Evolutionary conservation across 768 basidiomycete genomes (phyloP).

Genomic region (Tubosaeta sp.): DNA sequence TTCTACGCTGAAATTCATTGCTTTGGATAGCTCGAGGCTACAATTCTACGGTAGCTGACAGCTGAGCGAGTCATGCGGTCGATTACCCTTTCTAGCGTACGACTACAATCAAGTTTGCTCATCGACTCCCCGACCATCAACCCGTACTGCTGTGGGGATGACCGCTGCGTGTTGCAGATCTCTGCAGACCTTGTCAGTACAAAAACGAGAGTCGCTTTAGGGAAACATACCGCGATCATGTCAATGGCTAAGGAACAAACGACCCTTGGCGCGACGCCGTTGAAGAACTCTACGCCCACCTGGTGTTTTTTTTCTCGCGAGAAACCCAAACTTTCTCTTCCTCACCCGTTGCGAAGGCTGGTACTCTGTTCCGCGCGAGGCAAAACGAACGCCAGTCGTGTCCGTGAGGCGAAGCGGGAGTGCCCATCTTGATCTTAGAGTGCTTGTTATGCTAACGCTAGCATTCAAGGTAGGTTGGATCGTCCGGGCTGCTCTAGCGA

Average conservation of each 20-base stretch:
- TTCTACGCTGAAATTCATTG: conserved; percentile 63
- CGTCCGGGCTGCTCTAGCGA: conserved; percentile 21
- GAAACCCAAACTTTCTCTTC: conserved; percentile 91
- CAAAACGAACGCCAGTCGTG: conserved; percentile 42
- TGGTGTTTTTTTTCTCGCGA: conserved; percentile 65
- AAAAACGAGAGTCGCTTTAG: background rate
- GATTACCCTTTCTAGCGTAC: conserved; percentile 21
- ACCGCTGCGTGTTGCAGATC: background rate
- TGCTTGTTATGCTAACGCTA: conserved; percentile 9
- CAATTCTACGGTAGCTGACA: background rate
- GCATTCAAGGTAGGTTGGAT: conserved; percentile 15
- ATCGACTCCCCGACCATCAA: background rate
- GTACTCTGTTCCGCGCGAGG: conserved; percentile 82
- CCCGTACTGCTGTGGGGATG: background rate
- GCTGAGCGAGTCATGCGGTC: conserved; percentile 10
- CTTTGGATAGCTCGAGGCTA: too few species aligned
- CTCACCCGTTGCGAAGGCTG: conserved; percentile 94
- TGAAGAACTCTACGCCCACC: conserved; percentile 70
- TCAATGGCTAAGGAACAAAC: conserved; percentile 79
- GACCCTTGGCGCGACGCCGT: conserved; percentile 68
- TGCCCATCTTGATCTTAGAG: conserved; percentile 22
- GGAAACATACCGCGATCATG: conserved; percentile 9
- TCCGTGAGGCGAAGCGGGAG: conserved; percentile 17
- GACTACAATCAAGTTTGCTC: background rate
- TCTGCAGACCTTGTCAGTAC: background rate